Percentiles rank a stretch among this genome's conserved stretches.
These are phyloP conservation scores for Pythium sp. DNA, from an alignment of 352 stramenopile species.

Conservation along the genomic window DNA sequence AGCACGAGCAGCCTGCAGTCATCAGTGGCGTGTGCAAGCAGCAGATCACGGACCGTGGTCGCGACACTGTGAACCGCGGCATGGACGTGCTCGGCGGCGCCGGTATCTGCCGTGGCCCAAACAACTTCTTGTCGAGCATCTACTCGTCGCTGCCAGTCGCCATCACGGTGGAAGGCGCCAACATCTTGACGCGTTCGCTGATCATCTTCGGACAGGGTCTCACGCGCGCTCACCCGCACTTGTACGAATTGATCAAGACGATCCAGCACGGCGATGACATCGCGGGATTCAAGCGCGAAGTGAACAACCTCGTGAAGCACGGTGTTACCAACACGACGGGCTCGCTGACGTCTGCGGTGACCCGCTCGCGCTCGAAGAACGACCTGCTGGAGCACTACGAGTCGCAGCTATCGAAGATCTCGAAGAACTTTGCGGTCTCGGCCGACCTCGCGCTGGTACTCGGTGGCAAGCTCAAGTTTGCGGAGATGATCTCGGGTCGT, in stretches of 20 bases:
- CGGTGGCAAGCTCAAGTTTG: constrained; percentile 97
- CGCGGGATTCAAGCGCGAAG: constrained; percentile 91
- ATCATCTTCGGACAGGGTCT: constrained; percentile 98
- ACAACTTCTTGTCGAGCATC: constrained; percentile 95
- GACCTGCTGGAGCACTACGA: constrained; percentile 95
- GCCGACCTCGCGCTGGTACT: constrained; percentile 96
- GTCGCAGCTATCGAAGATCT: constrained; percentile 95
- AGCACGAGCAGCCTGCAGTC: constrained; percentile 98
- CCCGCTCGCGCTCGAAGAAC: constrained; percentile 89
- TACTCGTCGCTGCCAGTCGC: constrained; percentile 97
- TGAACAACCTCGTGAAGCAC: constrained; percentile 94
- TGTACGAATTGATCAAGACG: constrained; percentile 97
- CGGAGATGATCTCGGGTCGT: constrained; percentile 96
- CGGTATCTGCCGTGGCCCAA: constrained; percentile 96
- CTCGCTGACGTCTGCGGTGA: constrained; percentile 90
- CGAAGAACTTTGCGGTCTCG: constrained; percentile 96
- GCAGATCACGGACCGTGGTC: constrained; percentile 96
- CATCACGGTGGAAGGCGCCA: constrained; percentile 98
- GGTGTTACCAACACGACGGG: constrained; percentile 90
- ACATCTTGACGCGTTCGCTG: constrained; percentile 96
- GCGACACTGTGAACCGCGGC: constrained; percentile 93
- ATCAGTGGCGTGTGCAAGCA: constrained; percentile 99
- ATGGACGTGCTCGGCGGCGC: constrained; percentile 98
- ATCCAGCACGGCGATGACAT: constrained; percentile 95
- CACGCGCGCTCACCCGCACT: constrained; percentile 96